Evolutionary conservation across 1,139 yeast species (phyloP), one percentile per base, ranked within the genome.

Genomic region (Diutina sp.): DNA sequence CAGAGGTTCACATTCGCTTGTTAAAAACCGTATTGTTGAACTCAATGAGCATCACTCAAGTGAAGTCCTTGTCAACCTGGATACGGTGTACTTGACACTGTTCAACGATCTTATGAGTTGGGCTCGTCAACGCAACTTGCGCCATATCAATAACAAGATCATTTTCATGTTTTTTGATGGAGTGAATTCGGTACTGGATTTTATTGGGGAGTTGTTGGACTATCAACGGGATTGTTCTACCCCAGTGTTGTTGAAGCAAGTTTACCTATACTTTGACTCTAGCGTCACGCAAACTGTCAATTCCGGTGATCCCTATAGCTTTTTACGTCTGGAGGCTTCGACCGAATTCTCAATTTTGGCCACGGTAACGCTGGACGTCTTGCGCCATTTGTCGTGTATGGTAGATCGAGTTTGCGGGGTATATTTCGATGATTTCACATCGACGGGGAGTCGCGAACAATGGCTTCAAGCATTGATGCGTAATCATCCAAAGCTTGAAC

Each of bases 91-190:
- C 58, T 63, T 72, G 46, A 65, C 65, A 51, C 62, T 65, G n/a
- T 70, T 72, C 56, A 62, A 63, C 28, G 67, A 67, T 16, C 16
- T 50, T 12, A 16, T 32, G 16, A n/a, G 8, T 7, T 32, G 51
- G 51, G 35, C 51, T 14, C 12, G 16, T 14, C 8, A 30, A 35
- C 28, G 51, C 30, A 46, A 59, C 28, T 35, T 56, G 53, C 50
- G 3, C 16, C 6, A 16, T 4, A 71, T 69, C 57, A 59, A 64
- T 8, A 76, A 74, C 2, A 69, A 69, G 59, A 69, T 72, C 8
- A 61, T 72, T 41, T 73, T 74, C 57, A 73, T 74, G 77, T 74
- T 73, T 56, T 73, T 74, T 64, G 66, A 73, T 56, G 76, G 76
- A 1, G 63, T 73, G 57, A 65, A 64, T 18, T 72, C 65, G 58